Conservation (phyloP, 1,139 yeast species). For the Scheffersomyces titani region DNA sequence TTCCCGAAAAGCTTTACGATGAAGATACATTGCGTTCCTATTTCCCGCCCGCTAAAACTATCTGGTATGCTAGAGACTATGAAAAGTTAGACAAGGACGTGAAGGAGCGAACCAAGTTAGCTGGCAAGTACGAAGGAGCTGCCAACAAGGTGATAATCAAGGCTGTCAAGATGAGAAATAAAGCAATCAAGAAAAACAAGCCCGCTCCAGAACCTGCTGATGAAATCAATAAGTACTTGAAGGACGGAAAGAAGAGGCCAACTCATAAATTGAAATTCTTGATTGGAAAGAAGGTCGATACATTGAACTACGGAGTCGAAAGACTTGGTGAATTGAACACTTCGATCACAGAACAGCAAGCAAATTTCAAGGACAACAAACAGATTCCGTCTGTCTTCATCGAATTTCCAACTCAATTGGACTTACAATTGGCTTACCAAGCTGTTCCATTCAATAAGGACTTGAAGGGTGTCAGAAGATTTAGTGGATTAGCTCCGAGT, state of each 20-base stretch:
- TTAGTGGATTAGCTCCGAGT: constrained; percentile 63
- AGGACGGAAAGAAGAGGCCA: constrained; percentile 66
- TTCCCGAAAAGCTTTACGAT: constrained; percentile 48
- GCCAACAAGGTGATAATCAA: constrained; percentile 55
- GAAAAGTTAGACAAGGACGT: constrained; percentile 52
- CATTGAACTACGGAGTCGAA: constrained; percentile 70
- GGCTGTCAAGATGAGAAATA: constrained; percentile 55
- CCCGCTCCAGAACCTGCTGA: constrained; percentile 56
- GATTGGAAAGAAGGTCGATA: constrained; percentile 82
- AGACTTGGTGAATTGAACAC: constrained; percentile 67
- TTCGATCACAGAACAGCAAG: constrained; percentile 64
- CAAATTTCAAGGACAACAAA: constrained; percentile 40
- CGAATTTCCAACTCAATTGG: constrained; percentile 83
- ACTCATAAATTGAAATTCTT: constrained; percentile 56
- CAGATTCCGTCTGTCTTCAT: constrained; percentile 77
- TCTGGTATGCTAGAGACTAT: constrained; percentile 68
- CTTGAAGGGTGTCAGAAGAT: constrained; percentile 61
- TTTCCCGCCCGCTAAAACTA: constrained; percentile 61
- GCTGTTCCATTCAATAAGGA: constrained; percentile 69
- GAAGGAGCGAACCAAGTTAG: constrained; percentile 55
- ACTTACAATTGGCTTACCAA: constrained; percentile 89
- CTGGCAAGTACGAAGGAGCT: constrained; percentile 59
- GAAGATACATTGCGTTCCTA: constrained; percentile 54
- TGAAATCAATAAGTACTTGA: constrained; percentile 56
- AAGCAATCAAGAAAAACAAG: constrained; percentile 59